Evolutionary conservation across 352 stramenopile genomes (phyloP), one percentile per base, ranked within the genome.

Genomic region (Aphanomyces stellatus): DNA sequence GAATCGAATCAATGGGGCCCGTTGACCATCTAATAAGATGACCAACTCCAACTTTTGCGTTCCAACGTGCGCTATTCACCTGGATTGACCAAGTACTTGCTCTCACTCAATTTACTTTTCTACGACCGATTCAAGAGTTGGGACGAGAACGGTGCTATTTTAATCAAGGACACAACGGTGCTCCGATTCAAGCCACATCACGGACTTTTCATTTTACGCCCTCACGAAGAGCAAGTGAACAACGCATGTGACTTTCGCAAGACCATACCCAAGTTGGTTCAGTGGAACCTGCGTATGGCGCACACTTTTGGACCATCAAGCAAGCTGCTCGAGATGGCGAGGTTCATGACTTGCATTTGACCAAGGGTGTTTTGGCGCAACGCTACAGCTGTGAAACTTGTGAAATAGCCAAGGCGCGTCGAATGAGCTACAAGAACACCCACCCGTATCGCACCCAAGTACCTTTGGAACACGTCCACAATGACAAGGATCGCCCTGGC

Each of bases 401-500:
- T n/a, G n/a, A n/a, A n/a, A n/a, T n/a, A n/a, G n/a, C n/a, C n/a
- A n/a, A n/a, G n/a, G n/a, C n/a, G n/a, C n/a, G n/a, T n/a, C n/a
- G 34, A 24, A 46, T 25, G 60, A 46, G 19, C 62, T 51, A 35
- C n/a, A 37, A 25, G n/a, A 33, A 60, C 3, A 34, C 62, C 4
- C 34, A 69, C 4, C 30, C 4, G 51, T 69, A 30, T 46, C 72
- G 73, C 62, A 76, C 57, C 33, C 17, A 62, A 15, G 33, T 35
- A 4, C 43, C 61, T 2, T 46, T 70, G 10, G 43, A 61, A 13
- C 31, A 70, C 59, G 62, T 71, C 35, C 35, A 71, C 46, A n/a
- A 31, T 3, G 57, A 74, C 25, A 42, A 71, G 1, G 64, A 71
- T 31, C 51, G 69, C 7, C 63, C 51, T 2, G 71, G 69, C 63